These are phyloP conservation scores for Protomyces gravidus DNA, from an alignment of 1,139 yeast species.

Conservation along the genomic window DNA sequence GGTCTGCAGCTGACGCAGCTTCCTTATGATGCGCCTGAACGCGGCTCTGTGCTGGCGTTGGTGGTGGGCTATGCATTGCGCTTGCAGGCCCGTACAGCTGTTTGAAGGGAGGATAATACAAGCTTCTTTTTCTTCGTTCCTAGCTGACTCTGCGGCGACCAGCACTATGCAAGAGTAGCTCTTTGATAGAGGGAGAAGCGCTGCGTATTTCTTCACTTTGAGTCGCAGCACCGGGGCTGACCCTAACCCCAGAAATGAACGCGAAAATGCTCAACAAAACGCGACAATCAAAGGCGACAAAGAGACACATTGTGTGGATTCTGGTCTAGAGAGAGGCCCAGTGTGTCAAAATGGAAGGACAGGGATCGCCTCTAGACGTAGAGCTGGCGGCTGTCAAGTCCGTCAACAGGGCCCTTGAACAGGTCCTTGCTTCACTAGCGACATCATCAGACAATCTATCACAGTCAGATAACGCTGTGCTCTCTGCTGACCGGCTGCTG, in stretches of 20 bases:
- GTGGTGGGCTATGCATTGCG: not conserved
- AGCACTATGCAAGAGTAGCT: not conserved
- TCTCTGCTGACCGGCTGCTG: conserved; percentile 17
- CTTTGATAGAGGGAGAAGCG: not conserved
- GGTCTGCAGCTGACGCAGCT: not conserved
- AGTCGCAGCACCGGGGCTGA: not conserved
- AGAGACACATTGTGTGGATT: no score
- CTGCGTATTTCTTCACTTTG: not conserved
- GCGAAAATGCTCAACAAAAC: not conserved
- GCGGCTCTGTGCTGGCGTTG: not conserved
- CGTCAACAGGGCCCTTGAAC: conserved; percentile 15
- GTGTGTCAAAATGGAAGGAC: conserved; percentile 1
- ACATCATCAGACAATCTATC: conserved; percentile 5
- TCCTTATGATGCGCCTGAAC: not conserved
- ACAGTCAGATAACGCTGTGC: conserved; percentile 10
- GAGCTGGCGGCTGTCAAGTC: conserved; percentile 16
- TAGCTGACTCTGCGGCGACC: not conserved
- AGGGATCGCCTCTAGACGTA: conserved; percentile 8
- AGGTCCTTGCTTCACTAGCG: conserved; percentile 9
- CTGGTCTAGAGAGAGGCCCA: no score
- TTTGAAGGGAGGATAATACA: no score
- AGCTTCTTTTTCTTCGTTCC: not conserved
- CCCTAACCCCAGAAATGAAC: not conserved
- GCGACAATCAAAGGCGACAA: not conserved
- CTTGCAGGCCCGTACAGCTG: no score